Evolutionary conservation across 2,329 filamentous ascomycete genomes (phyloP), one percentile per base, ranked within the genome.

Genomic region (Didymella glomerata): DNA sequence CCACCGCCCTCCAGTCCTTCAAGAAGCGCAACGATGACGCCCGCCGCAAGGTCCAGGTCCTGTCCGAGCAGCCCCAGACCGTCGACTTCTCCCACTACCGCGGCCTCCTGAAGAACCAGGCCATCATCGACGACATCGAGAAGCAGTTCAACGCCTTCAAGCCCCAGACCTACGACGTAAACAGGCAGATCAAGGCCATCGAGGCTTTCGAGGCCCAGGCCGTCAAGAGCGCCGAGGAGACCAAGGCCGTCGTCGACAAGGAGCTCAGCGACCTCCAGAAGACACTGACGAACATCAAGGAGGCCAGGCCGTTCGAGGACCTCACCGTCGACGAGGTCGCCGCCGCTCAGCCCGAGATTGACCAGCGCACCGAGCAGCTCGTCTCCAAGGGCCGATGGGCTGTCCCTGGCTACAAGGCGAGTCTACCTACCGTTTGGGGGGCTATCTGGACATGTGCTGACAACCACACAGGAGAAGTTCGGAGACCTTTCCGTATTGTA

Each of bases 11-110:
- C 64, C 90, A 94, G 80, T 87, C 92, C 69, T 99, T 99, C 90
- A 99, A 99, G 88, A 95, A 97, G 89, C 93, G 95, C 84, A 97
- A 98, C 86, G 95, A 99, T 79, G 93, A 97, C 80, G 94, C 92
- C 78, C 93, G 94, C 83, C 94, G 95, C 85, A 94, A 94, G 84
- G 86, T 99, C 63, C 88, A 90, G 81, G 75, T 87, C 64, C 92
- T 99, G 60, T 88, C 87, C 66, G 92, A 97, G 82, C 89, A 90
- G 79, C 84, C 94, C 67, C 92, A 92, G 76, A 87, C 87, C 60
- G 88, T 99, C 83, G 93, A 99, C 86, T 98, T 99, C 83, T 81
- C 87, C 70, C 87, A 94, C 82, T 99, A 98, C 91, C 93, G 93
- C 82, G 85, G 85, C 77, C 77, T 91, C 72, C 89, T 99, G 74